Evolutionary conservation across 371 early-diverging fungal genomes (phyloP).

Genomic region (Nematocida sp.): DNA sequence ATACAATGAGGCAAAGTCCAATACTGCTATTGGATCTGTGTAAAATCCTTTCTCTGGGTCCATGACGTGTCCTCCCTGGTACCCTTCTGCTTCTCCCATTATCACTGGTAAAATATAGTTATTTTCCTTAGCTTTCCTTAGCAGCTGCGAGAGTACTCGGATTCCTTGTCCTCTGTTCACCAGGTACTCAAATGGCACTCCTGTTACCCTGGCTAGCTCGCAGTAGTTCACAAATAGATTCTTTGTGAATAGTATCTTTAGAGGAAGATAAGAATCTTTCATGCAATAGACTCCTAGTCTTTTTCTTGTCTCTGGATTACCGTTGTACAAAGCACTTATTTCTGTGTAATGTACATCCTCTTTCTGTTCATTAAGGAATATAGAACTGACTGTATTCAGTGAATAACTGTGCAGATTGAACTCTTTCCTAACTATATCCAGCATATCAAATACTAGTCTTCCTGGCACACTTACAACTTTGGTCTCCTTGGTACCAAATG

Average conservation of each 20-base stretch:
- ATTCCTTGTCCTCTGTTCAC: constrained; percentile 89
- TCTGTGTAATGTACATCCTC: constrained; percentile 97
- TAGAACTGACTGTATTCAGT: constrained; percentile 87
- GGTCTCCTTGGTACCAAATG: constrained; percentile 21
- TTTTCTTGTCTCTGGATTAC: constrained; percentile 82
- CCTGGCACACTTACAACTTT: constrained; percentile 71
- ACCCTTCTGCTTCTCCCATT: constrained; percentile 76
- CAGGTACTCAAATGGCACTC: constrained; percentile 84
- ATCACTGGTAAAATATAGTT: constrained; percentile 82
- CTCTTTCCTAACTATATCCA: constrained; percentile 88
- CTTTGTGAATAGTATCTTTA: constrained; percentile 85
- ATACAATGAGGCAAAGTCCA: constrained; percentile 96
- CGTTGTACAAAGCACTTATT: constrained; percentile 87
- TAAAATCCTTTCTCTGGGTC: constrained; percentile 93
- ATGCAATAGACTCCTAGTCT: constrained; percentile 95
- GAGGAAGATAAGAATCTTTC: constrained; percentile 92
- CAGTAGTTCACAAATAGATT: constrained; percentile 91
- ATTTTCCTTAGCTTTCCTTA: constrained; percentile 75
- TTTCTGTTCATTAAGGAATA: constrained; percentile 94
- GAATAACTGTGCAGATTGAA: constrained; percentile 91
- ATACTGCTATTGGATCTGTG: constrained; percentile 84
- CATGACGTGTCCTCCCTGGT: constrained; percentile 96
- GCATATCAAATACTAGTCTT: constrained; percentile 83
- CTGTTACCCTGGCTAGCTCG: constrained; percentile 96
- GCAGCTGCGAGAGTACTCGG: constrained; percentile 90